phyloP scores from a whole-genome alignment of 352 stramenopile genomes.

The Peronosclerospora sorghi region DNA sequence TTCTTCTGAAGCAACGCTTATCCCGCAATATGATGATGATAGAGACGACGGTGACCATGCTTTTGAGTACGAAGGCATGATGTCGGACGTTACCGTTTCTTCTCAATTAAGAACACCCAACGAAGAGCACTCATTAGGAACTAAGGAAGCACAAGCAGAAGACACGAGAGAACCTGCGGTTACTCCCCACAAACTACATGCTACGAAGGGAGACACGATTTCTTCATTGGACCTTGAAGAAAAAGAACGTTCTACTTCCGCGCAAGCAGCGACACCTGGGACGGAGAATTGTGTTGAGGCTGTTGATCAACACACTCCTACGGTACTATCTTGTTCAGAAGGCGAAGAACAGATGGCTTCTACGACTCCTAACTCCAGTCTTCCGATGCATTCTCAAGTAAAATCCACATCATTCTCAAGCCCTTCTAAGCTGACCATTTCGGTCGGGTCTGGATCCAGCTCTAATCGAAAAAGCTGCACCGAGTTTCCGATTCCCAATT shows the following conservation, averaged over 20 bases:
- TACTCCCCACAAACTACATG: constrained; percentile 7
- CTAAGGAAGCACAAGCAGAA: constrained; percentile 3
- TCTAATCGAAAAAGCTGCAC: background rate
- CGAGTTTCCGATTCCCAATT: constrained; percentile 1
- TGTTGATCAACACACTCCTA: background rate
- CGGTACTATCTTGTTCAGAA: background rate
- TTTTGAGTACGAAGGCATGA: constrained; percentile 22
- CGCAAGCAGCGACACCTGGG: constrained; percentile 4
- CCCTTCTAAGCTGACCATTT: constrained; percentile 12
- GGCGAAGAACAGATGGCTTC: no score
- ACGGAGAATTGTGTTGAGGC: constrained; percentile 5
- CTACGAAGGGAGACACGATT: background rate
- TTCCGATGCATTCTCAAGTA: background rate
- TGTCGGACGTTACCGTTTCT: constrained; percentile 9
- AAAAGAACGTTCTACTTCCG: constrained; percentile 10
- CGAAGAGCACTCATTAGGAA: background rate
- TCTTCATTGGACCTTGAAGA: constrained; percentile 1
- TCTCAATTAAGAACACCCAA: background rate
- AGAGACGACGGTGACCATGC: constrained; percentile 19
- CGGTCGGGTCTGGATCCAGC: constrained; percentile 4
- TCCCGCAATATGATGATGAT: constrained; percentile 14
- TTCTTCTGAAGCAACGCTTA: constrained; percentile 22
- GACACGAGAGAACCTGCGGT: background rate
- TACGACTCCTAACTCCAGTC: no score
- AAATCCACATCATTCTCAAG: constrained; percentile 3